phyloP scores from a whole-genome alignment of 2,329 filamentous ascomycete species.

The Curvularia spicifera region DNA sequence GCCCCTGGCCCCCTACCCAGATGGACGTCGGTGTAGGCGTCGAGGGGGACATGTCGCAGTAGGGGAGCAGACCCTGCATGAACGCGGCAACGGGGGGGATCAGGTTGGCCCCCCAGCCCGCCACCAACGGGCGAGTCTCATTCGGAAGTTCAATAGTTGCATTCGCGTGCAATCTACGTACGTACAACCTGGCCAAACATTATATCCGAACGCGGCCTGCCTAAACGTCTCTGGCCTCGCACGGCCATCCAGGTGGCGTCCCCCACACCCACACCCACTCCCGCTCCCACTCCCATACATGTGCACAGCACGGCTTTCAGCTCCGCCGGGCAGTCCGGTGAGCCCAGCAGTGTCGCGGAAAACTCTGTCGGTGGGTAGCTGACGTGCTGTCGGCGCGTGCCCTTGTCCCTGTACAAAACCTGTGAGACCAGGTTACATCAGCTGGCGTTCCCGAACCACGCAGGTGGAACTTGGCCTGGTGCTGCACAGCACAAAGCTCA shows the following conservation, averaged over 20 bases:
- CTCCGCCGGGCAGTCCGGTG: conserved; percentile 22
- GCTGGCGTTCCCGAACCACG: conserved; percentile 41
- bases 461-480: conserved; percentile 26
- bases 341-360: conserved; percentile 15
- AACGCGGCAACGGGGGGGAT: background rate
- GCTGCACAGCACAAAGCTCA: conserved; percentile 20
- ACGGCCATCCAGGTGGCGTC: conserved; percentile 25
- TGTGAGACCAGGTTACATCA: conserved; percentile 37
- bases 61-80: conserved; percentile 20
- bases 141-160: too few species aligned
- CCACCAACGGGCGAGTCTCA: background rate
- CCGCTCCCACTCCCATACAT: conserved; percentile 8
- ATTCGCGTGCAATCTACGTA: conserved; percentile 25
- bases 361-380: conserved; percentile 33
- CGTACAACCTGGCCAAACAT: conserved; percentile 22
- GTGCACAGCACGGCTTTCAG: conserved; percentile 12
- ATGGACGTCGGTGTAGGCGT: background rate
- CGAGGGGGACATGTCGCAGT: background rate
- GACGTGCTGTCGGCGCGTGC: conserved; percentile 6
- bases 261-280: conserved; percentile 1
- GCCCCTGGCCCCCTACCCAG: too few species aligned
- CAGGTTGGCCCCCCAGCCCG: conserved; percentile 1
- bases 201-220: background rate
- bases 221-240: conserved; percentile 17
- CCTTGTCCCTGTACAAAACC: conserved; percentile 16